A percentile compares a stretch with the other conserved stretches of the same genome.
These are phyloP conservation scores for Suillus ampliporus DNA, from an alignment of 768 basidiomycete species.

Conservation along the genomic window DNA sequence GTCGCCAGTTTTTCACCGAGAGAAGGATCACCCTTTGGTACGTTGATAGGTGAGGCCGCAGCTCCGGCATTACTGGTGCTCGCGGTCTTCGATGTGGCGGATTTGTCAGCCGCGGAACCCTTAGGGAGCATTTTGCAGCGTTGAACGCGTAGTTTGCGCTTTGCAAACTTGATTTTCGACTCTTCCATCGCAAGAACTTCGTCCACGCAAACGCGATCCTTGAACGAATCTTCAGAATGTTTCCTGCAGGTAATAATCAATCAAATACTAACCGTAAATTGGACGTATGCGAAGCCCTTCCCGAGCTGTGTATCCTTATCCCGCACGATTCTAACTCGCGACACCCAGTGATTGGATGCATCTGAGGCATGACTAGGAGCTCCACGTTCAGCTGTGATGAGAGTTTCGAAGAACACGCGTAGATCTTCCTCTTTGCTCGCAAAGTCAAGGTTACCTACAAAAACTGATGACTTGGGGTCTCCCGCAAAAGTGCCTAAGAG, in stretches of 20 bases:
- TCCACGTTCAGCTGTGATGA: constrained; percentile 75
- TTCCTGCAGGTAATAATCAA: neutral
- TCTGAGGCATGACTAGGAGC: constrained; percentile 45
- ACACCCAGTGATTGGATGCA: constrained; percentile 67
- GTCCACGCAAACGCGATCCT: constrained; percentile 94
- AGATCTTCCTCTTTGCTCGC: constrained; percentile 90
- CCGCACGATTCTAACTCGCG: constrained; percentile 83
- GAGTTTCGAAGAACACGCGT: constrained; percentile 81
- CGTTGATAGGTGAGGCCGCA: constrained; percentile 19
- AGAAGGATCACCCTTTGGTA: constrained; percentile 79
- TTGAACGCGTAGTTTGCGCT: constrained; percentile 90
- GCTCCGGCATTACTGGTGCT: constrained; percentile 9
- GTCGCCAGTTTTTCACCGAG: constrained; percentile 81
- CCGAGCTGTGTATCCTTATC: constrained; percentile 93
- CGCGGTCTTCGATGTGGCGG: constrained; percentile 22
- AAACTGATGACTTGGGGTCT: constrained; percentile 84
- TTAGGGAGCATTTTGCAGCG: constrained; percentile 80
- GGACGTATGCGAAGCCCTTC: constrained; percentile 94
- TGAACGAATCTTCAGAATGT: constrained; percentile 8
- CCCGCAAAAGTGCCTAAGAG: constrained; percentile 34
- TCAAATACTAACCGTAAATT: constrained; percentile 65
- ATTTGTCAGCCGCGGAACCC: constrained; percentile 19
- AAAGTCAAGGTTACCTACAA: constrained; percentile 94
- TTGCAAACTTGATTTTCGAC: constrained; percentile 85
- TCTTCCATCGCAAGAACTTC: constrained; percentile 85